Conservation (phyloP, 2,329 filamentous ascomycete species). For the Cladosporium cucumerinum region DNA sequence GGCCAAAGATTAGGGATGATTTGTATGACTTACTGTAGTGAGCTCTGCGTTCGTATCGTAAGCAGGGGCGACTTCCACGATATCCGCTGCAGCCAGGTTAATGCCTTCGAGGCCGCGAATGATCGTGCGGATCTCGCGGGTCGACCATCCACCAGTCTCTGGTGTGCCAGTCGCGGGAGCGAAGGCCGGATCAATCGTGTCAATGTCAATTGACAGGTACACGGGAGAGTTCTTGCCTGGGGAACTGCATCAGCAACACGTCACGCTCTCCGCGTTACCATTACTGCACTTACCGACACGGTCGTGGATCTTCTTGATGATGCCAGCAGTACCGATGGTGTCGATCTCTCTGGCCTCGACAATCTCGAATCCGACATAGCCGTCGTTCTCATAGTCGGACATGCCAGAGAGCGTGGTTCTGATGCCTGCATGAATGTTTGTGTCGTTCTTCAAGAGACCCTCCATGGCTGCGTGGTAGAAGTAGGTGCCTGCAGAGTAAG, state of each 20-base stretch:
- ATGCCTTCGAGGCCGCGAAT: conserved; percentile 65
- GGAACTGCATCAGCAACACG: neutral
- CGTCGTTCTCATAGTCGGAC: conserved; percentile 80
- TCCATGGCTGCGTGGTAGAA: conserved; percentile 80
- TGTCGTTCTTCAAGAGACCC: conserved; percentile 74
- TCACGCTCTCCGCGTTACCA: neutral
- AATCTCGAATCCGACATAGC: conserved; percentile 80
- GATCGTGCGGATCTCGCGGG: conserved; percentile 68
- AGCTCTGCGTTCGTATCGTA: conserved; percentile 71
- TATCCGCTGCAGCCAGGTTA: conserved; percentile 67
- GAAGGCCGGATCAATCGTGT: conserved; percentile 81
- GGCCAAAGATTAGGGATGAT: neutral
- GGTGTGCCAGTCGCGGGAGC: conserved; percentile 72
- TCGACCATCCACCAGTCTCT: conserved; percentile 74
- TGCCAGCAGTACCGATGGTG: conserved; percentile 64
- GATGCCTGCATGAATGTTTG: conserved; percentile 84
- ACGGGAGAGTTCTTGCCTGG: conserved; percentile 60
- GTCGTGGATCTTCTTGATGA: conserved; percentile 73
- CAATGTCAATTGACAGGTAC: conserved; percentile 82
- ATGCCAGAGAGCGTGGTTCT: conserved; percentile 75
- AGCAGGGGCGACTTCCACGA: conserved; percentile 70
- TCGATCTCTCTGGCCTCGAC: conserved; percentile 72
- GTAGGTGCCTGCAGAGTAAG: neutral
- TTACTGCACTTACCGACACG: conserved; percentile 59
- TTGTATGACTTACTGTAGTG: conserved; percentile 51